Evolutionary conservation across 768 basidiomycete species (phyloP).

Genomic region (Polyporus arcularius): DNA sequence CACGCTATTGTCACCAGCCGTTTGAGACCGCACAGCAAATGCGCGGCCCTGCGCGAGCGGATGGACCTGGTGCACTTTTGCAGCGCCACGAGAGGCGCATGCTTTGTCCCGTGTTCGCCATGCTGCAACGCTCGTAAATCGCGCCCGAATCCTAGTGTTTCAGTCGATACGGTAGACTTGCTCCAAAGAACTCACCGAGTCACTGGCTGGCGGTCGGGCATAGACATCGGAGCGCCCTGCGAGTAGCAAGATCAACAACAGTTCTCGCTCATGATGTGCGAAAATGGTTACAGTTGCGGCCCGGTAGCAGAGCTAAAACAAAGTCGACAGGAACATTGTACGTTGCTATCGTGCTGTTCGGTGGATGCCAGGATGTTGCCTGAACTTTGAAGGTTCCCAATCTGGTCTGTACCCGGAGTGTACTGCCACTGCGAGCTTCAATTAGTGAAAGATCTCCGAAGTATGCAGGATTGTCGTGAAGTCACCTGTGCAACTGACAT

Average conservation of each 20-base stretch:
- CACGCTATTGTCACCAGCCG: background rate
- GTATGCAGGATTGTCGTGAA: constrained; percentile 9
- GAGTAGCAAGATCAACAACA: background rate
- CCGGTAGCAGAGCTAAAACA: background rate
- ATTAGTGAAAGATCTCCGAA: background rate
- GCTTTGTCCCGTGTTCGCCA: too few species aligned
- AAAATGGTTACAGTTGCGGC: background rate
- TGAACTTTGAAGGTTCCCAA: background rate
- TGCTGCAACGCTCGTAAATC: too few species aligned
- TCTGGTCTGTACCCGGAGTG: background rate
- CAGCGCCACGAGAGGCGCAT: too few species aligned
- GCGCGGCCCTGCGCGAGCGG: background rate
- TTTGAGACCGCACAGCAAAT: background rate
- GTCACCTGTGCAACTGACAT: background rate
- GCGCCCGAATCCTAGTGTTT: background rate
- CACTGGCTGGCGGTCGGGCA: too few species aligned
- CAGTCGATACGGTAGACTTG: background rate
- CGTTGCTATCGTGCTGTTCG: background rate
- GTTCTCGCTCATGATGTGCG: background rate
- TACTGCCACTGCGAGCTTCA: background rate
- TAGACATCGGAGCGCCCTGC: background rate
- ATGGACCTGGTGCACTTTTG: too few species aligned
- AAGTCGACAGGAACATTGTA: background rate
- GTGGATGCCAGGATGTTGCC: background rate
- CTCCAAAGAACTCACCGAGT: too few species aligned